These are phyloP conservation scores for Brachypodium distachyon DNA, from an alignment of 202 grass and related monocot species.

Conservation along the genomic window DNA sequence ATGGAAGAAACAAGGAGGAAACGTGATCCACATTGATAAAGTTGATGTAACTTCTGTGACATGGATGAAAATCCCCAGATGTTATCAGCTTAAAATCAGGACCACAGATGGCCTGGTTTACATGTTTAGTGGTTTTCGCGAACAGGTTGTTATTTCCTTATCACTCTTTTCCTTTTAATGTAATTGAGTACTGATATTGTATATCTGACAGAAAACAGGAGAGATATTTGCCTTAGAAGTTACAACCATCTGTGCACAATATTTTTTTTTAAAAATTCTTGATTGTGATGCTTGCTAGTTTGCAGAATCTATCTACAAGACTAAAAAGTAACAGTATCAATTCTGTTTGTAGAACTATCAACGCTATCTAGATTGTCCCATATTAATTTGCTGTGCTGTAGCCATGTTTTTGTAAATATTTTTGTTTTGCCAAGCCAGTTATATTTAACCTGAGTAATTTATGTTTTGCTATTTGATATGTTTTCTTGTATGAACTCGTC, in stretches of 20 bases:
- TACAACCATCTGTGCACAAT: not conserved
- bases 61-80: conserved; percentile 91
- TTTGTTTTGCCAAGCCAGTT: not conserved
- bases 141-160: conserved; percentile 46
- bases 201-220: not conserved
- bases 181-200: not conserved
- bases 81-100: conserved; percentile 72
- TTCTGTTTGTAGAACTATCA: too few relatives aligned
- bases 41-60: conserved; percentile 52
- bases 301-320: not conserved
- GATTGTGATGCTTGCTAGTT: not conserved
- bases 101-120: conserved; percentile 82
- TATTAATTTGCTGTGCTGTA: not conserved
- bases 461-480: not conserved
- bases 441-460: not conserved
- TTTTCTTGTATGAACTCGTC: not conserved
- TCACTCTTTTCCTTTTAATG: not conserved
- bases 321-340: too few relatives aligned
- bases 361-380: not conserved
- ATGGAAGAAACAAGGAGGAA: conserved; percentile 93
- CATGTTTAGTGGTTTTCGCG: conserved; percentile 87
- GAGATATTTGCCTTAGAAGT: not conserved
- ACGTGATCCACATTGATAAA: conserved; percentile 74
- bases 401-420: not conserved
- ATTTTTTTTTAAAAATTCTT: not conserved